Evolutionary conservation across 108 stramenopile genomes (phyloP).

Genomic region (Bacterosira constricta): DNA sequence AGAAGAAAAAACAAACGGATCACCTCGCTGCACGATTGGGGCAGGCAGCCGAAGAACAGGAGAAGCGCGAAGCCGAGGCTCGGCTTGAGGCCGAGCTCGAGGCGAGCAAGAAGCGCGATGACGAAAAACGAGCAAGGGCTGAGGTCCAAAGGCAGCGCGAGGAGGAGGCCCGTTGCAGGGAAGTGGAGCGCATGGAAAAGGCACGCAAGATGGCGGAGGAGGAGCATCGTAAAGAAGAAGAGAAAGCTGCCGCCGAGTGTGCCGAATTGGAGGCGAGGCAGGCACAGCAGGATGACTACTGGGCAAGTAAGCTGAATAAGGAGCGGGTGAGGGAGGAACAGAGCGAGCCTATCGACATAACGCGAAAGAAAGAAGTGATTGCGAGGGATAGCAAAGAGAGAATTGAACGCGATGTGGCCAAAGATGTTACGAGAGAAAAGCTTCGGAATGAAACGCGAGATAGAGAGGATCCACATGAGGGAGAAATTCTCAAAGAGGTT

Average conservation of each 20-base stretch:
- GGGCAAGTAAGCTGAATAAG: constrained; percentile 52
- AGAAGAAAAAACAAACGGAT: constrained; percentile 10
- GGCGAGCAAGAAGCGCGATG: constrained; percentile 33
- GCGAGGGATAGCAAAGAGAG: constrained; percentile 32
- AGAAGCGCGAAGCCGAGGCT: constrained; percentile 45
- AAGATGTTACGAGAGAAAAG: constrained; percentile 26
- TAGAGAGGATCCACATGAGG: constrained; percentile 45
- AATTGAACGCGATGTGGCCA: constrained; percentile 35
- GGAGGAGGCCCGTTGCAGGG: constrained; percentile 34
- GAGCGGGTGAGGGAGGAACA: constrained; percentile 29
- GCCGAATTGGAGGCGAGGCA: constrained; percentile 40
- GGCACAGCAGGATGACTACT: constrained; percentile 61
- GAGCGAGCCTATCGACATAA: constrained; percentile 14
- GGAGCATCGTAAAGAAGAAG: constrained; percentile 19
- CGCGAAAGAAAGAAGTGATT: constrained; percentile 28
- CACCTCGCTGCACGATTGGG: constrained; percentile 56
- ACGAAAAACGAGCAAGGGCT: constrained; percentile 13
- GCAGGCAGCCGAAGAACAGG: constrained; percentile 49
- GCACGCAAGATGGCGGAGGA: constrained; percentile 40
- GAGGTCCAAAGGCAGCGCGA: constrained; percentile 40
- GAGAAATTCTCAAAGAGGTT: constrained; percentile 53
- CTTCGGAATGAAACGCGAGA: constrained; percentile 41
- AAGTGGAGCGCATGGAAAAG: constrained; percentile 35
- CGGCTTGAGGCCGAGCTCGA: constrained; percentile 26
- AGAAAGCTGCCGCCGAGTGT: constrained; percentile 37